Base-by-base conservation (phyloP, 352 stramenopile genomes). In the Aphanomyces euteiches region DNA sequence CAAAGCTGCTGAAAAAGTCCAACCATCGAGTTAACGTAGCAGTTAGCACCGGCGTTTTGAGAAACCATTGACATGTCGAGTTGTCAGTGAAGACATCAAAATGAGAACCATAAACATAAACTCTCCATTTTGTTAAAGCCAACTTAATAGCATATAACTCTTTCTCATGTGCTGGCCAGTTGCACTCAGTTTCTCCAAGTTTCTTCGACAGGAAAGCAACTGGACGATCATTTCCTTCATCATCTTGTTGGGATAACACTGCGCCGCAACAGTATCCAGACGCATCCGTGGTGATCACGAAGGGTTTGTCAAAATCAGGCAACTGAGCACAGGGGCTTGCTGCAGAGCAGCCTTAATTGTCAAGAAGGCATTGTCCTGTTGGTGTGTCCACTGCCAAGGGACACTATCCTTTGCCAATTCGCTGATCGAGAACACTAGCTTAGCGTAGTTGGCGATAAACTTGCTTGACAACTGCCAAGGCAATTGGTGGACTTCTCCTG, bases 271-370 rank as follows among this genome's bases (percentile, higher is more conserved):
- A 40, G 41, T 15, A 36, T 10, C 47, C 34, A 8, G 56, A 67
- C 3, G 66, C 66, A 47, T 68, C 54, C 10, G 66, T 67, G 15
- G 72, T 54, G 4, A 83, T 67, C 1, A 83, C 68, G 3, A 69
- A 67, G 4, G 70, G 59, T 28, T 28, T 28, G 28, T 28, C 28
- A 28, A 28, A 28, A 28, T 28, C 28, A 28, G 28, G 28, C 28
- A 28, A 28, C 28, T 28, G 28, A 28, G 28, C 28, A 28, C 28
- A 28, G 73, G 17, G 57, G 65, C n/a, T 28, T 74, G 7, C 70
- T 81, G 69, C 17, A 80, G 41, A n/a, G 63, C 58, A 2, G 21
- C 13, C 57, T 75, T 78, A 34, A 78, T 50, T 3, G 48, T 19
- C 10, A 50, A 59, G 41, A 75, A 75, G 5, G 68, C 59, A 28